Conservation (phyloP, 192 early-diverging fungal genomes). For the Spinellus fusiger region DNA sequence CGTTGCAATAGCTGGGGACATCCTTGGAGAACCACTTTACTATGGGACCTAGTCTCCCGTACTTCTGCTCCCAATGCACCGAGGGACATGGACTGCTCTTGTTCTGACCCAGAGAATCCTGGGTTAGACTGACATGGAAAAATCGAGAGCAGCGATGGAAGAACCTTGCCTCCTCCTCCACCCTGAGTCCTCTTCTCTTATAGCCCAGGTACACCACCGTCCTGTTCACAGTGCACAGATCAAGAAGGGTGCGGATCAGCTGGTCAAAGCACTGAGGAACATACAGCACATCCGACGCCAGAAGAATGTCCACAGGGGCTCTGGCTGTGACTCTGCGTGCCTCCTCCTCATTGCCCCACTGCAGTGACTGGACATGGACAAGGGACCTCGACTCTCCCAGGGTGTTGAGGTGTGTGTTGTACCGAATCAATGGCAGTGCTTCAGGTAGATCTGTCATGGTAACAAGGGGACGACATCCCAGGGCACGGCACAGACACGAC, state of each 20-base stretch:
- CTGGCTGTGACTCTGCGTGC: not conserved
- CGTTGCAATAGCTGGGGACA: not conserved
- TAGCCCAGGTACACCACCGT: slow-evolving; percentile 37
- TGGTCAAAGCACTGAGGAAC: slow-evolving; percentile 12
- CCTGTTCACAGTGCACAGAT: slow-evolving; percentile 5
- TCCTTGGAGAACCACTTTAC: not conserved
- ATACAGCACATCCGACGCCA: slow-evolving; percentile 45
- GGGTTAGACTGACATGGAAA: not conserved
- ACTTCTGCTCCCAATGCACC: not conserved
- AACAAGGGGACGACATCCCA: not conserved
- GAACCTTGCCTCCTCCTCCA: slow-evolving; percentile 17
- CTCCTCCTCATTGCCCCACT: slow-evolving; percentile 6
- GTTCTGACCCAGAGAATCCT: not conserved
- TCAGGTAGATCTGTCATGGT: slow-evolving; percentile 36
- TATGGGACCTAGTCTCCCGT: not conserved
- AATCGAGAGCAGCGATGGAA: slow-evolving; percentile 14
- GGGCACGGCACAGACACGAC: not conserved
- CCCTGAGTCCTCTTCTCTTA: slow-evolving; percentile 27
- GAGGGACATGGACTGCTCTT: too few species aligned
- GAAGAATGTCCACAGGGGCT: slow-evolving; percentile 27
- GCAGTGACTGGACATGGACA: slow-evolving; percentile 5
- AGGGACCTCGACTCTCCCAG: not conserved
- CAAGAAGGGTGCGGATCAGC: slow-evolving; percentile 27
- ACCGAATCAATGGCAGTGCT: slow-evolving; percentile 25
- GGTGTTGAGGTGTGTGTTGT: slow-evolving; percentile 26